These are phyloP conservation scores for Myriangium duriaei DNA, from an alignment of 2,329 filamentous ascomycete genomes.

Conservation along the genomic window DNA sequence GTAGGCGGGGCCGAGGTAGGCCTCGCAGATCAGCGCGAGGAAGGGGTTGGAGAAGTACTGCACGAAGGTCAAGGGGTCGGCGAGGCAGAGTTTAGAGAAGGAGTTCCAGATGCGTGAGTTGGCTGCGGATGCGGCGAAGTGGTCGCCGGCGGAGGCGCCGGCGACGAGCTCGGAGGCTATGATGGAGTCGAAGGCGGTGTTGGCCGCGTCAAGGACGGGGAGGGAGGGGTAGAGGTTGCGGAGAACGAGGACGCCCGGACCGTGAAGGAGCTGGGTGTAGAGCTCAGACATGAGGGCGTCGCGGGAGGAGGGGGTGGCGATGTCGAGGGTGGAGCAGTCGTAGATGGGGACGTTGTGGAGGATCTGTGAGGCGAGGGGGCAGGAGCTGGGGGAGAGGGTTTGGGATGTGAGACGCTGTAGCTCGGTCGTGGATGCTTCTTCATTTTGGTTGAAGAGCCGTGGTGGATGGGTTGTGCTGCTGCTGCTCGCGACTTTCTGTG, in stretches of 20 bases:
- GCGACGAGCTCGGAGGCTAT: slow-evolving; percentile 32
- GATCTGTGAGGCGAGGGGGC: slow-evolving; percentile 37
- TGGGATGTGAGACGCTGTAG: slow-evolving; percentile 31
- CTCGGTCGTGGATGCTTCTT: background rate
- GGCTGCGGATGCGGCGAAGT: slow-evolving; percentile 44
- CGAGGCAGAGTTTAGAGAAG: slow-evolving; percentile 47
- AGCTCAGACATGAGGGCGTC: slow-evolving; percentile 46
- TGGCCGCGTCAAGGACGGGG: slow-evolving; percentile 34
- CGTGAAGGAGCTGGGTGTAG: slow-evolving; percentile 43
- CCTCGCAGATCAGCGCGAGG: slow-evolving; percentile 38
- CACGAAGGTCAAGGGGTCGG: slow-evolving; percentile 41
- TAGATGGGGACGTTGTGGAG: slow-evolving; percentile 46
- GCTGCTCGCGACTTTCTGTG: too few species aligned
- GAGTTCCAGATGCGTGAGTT: slow-evolving; percentile 57
- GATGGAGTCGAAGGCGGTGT: slow-evolving; percentile 36
- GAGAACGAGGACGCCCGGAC: slow-evolving; percentile 49
- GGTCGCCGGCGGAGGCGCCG: slow-evolving; percentile 39
- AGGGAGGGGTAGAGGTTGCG: slow-evolving; percentile 38
- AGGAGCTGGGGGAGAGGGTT: slow-evolving; percentile 25
- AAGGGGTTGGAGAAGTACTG: slow-evolving; percentile 50
- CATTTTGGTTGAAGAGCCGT: background rate
- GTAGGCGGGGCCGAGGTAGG: slow-evolving; percentile 50
- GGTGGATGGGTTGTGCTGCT: background rate
- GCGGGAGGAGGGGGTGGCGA: slow-evolving; percentile 20
- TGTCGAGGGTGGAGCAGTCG: slow-evolving; percentile 29